These are phyloP conservation scores for Aspergillus sp. DNA, from an alignment of 2,329 filamentous ascomycete genomes.

Conservation along the genomic window DNA sequence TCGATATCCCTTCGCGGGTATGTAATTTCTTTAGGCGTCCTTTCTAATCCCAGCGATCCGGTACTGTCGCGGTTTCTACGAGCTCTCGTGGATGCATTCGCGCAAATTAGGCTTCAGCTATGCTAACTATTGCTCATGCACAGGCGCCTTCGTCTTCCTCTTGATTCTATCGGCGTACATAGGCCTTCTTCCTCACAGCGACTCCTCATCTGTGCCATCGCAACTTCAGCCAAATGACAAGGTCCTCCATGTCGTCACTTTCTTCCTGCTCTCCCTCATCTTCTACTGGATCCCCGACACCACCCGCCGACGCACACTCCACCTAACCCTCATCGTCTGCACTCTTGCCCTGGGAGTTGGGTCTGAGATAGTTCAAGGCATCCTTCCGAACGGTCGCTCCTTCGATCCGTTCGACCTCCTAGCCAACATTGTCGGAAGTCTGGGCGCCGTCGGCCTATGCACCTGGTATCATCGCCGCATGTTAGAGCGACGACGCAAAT, in stretches of 20 bases:
- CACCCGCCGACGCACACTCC: slow-evolving; percentile 76
- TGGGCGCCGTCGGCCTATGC: slow-evolving; percentile 70
- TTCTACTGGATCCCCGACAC: slow-evolving; percentile 99
- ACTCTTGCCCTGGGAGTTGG: slow-evolving; percentile 61
- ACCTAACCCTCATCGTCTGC: slow-evolving; percentile 79
- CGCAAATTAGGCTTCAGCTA: background rate
- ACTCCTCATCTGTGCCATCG: slow-evolving; percentile 39
- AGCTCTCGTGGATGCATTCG: background rate
- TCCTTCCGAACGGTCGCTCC: slow-evolving; percentile 70
- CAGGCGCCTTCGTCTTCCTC: slow-evolving; percentile 67
- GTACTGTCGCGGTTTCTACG: background rate
- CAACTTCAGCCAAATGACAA: slow-evolving; percentile 78
- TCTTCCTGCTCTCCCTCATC: slow-evolving; percentile 77
- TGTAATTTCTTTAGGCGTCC: slow-evolving; percentile 7
- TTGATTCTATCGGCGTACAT: slow-evolving; percentile 74
- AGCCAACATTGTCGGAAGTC: slow-evolving; percentile 80
- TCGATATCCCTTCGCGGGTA: slow-evolving; percentile 84
- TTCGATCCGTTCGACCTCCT: slow-evolving; percentile 83
- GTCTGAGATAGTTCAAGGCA: slow-evolving; percentile 57
- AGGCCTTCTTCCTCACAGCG: slow-evolving; percentile 64
- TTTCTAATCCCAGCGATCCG: background rate
- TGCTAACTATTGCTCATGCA: slow-evolving; percentile 4
- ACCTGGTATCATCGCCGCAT: slow-evolving; percentile 95
- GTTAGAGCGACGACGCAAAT: slow-evolving; percentile 79
- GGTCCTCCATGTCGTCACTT: slow-evolving; percentile 78